These are phyloP conservation scores for Trichophyton verrucosum DNA, from an alignment of 2,329 filamentous ascomycete genomes.

Conservation along the genomic window DNA sequence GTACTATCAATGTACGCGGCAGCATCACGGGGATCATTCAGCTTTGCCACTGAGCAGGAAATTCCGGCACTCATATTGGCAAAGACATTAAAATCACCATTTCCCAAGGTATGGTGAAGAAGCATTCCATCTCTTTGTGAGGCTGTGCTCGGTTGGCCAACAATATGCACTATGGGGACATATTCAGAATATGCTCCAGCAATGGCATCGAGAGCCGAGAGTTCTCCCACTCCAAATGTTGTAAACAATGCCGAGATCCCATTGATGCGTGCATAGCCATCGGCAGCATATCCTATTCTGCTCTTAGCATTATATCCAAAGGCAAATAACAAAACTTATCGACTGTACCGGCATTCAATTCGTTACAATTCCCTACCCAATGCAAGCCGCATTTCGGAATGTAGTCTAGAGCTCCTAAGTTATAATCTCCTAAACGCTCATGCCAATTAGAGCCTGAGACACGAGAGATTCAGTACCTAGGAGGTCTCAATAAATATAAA, in stretches of 20 bases:
- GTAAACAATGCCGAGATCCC: conserved; percentile 57
- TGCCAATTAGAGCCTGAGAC: background rate
- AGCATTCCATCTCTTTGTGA: conserved; percentile 34
- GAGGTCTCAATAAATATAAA: conserved; percentile 13
- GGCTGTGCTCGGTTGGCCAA: conserved; percentile 39
- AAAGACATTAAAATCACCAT: conserved; percentile 43
- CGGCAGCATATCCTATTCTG: conserved; percentile 54
- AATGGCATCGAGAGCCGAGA: conserved; percentile 60
- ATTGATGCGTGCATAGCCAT: conserved; percentile 61
- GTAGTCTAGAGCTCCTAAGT: conserved; percentile 56
- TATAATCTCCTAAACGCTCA: conserved; percentile 45
- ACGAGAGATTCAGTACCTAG: conserved; percentile 8
- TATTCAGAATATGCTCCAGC: conserved; percentile 64
- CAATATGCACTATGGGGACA: conserved; percentile 53
- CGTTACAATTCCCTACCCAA: conserved; percentile 58
- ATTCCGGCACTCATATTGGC: conserved; percentile 39
- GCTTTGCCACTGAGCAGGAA: conserved; percentile 38
- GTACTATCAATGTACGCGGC: conserved; percentile 41
- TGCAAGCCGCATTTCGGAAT: conserved; percentile 45
- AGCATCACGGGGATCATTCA: conserved; percentile 35
- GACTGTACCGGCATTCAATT: conserved; percentile 56
- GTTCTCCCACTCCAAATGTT: conserved; percentile 57
- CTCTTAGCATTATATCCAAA: conserved; percentile 9
- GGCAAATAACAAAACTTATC: background rate
- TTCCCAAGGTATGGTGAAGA: conserved; percentile 58